Base-by-base conservation (phyloP, 2,329 filamentous ascomycete genomes). In the Diaporthe ilicicola region DNA sequence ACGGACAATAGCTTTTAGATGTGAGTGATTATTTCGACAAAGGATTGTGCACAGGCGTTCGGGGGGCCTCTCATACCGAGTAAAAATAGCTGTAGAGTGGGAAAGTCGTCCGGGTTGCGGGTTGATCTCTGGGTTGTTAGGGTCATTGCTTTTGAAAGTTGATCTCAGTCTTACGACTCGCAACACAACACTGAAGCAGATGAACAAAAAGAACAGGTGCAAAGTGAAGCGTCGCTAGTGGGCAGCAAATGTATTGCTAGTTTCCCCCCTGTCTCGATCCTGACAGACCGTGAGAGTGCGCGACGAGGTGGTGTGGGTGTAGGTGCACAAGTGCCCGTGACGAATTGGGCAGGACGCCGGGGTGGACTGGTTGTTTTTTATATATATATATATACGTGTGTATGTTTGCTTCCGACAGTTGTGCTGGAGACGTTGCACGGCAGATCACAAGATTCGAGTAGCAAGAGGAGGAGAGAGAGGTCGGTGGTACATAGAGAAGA, bases 61-160 rank as follows among this genome's bases (percentile, higher is more conserved):
- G 32, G 55, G 32, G 22, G 29, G 4, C 3, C 22, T 3, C 32
- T 84, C 90, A 78, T 84, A 97, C 94, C 93, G 75, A 98, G 88
- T 22, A 97, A 83, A 76, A 95, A 94, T 32, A 97, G 90, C 80
- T 98, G 95, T 29, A 90, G 83, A 9, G 92, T 90, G 4, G 94
- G 95, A 78, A 97, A 97, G 77, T 90, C 90, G 83, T 94, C 88
- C 75, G 90, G 87, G 81, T 92, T 87, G 83, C 87, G 87, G 79
- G 82, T 82, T 74, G 81, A 82, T 82, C 80, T 82, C 81, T 84
- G 83, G 75, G 79, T 84, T 73, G 84, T 85, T 81, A 87, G 83
- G 82, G 82, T 79, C 87, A 89, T 89, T 78, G 81, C 80, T 81
- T 82, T 76, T 78, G 70, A 73, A 48, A 79, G 76, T 79, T 80